Evolutionary conservation across 805 yeast species (phyloP).

Genomic region (Blastobotrys terrestris): DNA sequence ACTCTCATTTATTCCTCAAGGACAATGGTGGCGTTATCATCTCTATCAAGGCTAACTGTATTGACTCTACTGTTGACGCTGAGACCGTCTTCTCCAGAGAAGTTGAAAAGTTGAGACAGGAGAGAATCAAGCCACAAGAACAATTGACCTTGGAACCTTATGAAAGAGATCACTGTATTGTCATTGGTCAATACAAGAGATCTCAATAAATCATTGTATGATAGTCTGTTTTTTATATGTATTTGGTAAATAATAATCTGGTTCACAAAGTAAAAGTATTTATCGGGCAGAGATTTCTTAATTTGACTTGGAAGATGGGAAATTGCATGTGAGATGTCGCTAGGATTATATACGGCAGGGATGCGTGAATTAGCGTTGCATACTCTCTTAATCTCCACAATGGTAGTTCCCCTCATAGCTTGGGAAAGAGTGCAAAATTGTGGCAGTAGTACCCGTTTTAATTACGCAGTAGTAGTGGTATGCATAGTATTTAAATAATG

Average conservation of each 20-base stretch:
- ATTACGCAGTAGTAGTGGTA: too few species aligned
- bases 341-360: too few species aligned
- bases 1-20: slow-evolving; percentile 95
- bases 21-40: slow-evolving; percentile 98
- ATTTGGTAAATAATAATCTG: not conserved
- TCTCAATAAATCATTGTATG: slow-evolving; percentile 42
- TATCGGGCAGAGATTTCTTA: too few species aligned
- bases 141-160: slow-evolving; percentile 99
- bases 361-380: too few species aligned
- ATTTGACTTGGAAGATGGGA: too few species aligned
- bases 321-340: too few species aligned
- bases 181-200: slow-evolving; percentile 94
- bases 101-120: slow-evolving; percentile 98
- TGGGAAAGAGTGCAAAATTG: too few species aligned
- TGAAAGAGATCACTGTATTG: slow-evolving; percentile 99
- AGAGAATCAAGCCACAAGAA: slow-evolving; percentile 96
- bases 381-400: too few species aligned
- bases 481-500: too few species aligned
- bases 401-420: too few species aligned
- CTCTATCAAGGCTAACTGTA: slow-evolving; percentile 99
- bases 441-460: too few species aligned
- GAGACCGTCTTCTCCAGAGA: slow-evolving; percentile 99
- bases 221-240: slow-evolving; percentile 3
- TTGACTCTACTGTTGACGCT: slow-evolving; percentile 98
- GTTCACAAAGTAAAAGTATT: too few species aligned